Evolutionary conservation across 768 basidiomycete species (phyloP).

Genomic region (Naganishia antarctica): DNA sequence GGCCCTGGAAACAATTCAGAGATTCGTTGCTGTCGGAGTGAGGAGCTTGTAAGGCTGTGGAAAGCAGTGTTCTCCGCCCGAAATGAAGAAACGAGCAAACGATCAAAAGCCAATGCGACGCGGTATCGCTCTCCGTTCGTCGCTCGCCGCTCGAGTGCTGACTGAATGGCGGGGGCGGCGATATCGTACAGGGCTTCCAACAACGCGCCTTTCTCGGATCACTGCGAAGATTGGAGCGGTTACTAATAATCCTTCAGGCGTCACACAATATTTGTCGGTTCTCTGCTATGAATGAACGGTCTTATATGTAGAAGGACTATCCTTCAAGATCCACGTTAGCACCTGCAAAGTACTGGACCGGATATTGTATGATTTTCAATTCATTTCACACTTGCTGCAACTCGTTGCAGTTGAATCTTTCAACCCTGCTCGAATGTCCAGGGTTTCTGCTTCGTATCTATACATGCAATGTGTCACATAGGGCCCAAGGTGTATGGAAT

Average conservation of each 20-base stretch:
- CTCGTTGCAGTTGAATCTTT: no score
- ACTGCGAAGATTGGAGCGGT: neutral
- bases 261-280: neutral
- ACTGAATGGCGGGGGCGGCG: neutral
- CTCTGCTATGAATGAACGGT: neutral
- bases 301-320: neutral
- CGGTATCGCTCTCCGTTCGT: neutral
- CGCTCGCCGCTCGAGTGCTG: neutral
- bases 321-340: no score
- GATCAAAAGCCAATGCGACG: neutral
- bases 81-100: neutral
- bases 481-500: no score
- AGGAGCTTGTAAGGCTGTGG: neutral
- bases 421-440: no score
- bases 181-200: neutral
- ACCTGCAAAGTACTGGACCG: no score
- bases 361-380: no score
- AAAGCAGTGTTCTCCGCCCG: neutral
- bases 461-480: no score
- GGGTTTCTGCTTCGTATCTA: no score
- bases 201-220: slow-evolving; percentile 16
- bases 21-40: slow-evolving; percentile 1
- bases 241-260: neutral
- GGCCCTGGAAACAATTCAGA: neutral
- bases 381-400: no score